Conservation (phyloP, 192 early-diverging fungal genomes). For the Linderina pennispora region DNA sequence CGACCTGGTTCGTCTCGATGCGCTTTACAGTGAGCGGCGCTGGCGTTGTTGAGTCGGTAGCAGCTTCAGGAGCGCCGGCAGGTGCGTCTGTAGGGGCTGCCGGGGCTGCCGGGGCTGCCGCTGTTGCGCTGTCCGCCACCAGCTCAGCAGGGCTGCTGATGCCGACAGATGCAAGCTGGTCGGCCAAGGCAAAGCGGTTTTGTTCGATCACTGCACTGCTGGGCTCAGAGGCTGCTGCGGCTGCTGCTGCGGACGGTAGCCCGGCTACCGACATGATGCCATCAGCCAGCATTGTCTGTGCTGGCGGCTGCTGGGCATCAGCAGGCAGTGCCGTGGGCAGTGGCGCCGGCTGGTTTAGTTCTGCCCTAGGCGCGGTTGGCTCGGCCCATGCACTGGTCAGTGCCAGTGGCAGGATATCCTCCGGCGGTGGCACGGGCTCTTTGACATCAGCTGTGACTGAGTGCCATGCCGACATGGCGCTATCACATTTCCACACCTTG, state of each 20-base stretch:
- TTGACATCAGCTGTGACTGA: conserved; percentile 44
- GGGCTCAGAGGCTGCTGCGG: neutral
- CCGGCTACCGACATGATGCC: too few relatives aligned
- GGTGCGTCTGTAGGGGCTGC: neutral
- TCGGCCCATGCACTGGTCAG: neutral
- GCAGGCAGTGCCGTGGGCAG: too few relatives aligned
- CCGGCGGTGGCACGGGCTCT: conserved; percentile 15
- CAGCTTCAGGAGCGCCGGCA: neutral
- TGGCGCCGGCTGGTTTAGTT: too few relatives aligned
- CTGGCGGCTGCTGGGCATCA: neutral
- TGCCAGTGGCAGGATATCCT: conserved; percentile 5
- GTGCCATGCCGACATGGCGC: conserved; percentile 50
- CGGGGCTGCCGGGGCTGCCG: neutral
- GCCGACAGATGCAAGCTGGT: neutral
- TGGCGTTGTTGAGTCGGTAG: neutral
- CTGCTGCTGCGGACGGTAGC: neutral
- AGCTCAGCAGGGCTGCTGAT: neutral
- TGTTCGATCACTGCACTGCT: neutral
- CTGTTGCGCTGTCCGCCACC: conserved; percentile 11
- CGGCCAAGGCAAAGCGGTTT: neutral
- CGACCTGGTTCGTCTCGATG: conserved; percentile 51
- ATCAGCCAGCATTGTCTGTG: neutral
- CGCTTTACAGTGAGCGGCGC: conserved; percentile 10
- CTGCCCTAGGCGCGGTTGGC: too few relatives aligned
- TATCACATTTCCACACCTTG: conserved; percentile 62